These are phyloP conservation scores for Peronospora farinosa DNA, from an alignment of 352 stramenopile genomes.

Conservation along the genomic window DNA sequence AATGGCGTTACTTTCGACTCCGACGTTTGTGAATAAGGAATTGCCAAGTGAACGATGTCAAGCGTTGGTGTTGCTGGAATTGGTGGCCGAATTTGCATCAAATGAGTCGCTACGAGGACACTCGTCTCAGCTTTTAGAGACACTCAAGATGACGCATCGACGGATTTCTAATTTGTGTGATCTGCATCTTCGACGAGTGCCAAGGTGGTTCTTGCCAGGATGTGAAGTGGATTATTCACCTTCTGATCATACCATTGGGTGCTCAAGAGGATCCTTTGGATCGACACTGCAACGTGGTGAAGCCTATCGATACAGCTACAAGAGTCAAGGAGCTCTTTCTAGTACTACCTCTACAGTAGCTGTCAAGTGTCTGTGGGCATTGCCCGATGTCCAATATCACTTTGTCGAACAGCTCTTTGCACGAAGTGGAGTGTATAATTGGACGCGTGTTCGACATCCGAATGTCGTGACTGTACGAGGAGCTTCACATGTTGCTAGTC, in stretches of 20 bases:
- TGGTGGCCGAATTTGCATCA: conserved; percentile 43
- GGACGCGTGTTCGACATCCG: conserved; percentile 44
- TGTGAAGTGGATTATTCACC: conserved; percentile 46
- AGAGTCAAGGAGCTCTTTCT: conserved; percentile 24
- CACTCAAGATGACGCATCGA: conserved; percentile 57
- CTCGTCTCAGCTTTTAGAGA: conserved; percentile 49
- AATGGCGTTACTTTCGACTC: conserved; percentile 36
- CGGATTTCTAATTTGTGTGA: conserved; percentile 44
- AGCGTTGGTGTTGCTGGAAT: conserved; percentile 48
- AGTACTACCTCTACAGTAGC: conserved; percentile 34
- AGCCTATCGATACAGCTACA: conserved; percentile 41
- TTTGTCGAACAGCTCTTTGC: conserved; percentile 50
- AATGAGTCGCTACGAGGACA: conserved; percentile 32
- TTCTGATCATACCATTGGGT: conserved; percentile 29
- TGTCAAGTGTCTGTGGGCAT: conserved; percentile 53
- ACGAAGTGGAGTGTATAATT: conserved; percentile 40
- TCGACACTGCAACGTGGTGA: conserved; percentile 52
- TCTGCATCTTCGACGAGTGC: conserved; percentile 45
- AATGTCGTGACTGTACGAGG: conserved; percentile 59
- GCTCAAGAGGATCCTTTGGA: conserved; percentile 33
- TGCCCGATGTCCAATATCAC: conserved; percentile 37
- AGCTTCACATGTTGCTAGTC: conserved; percentile 39
- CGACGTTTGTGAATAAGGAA: conserved; percentile 56
- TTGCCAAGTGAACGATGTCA: conserved; percentile 44
- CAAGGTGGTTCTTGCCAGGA: conserved; percentile 51